Conservation (phyloP, 352 stramenopile genomes). For the Globisporangium parvum region DNA sequence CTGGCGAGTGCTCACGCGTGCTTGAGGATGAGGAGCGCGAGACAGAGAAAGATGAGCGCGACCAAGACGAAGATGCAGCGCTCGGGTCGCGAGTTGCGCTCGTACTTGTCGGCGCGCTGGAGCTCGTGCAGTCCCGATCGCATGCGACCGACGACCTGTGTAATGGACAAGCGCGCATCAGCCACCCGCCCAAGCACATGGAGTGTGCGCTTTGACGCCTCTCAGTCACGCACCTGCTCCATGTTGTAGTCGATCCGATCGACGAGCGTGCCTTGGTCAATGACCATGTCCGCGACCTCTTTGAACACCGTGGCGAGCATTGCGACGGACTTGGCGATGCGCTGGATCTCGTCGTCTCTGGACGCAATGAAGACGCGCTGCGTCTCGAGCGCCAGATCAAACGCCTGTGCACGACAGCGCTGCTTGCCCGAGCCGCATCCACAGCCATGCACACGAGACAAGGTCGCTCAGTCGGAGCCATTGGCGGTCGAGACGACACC, state of each 20-base stretch:
- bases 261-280: conserved; percentile 77
- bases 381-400: too few species aligned
- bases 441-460: too few species aligned
- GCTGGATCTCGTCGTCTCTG: conserved; percentile 67
- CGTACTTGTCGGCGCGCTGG: conserved; percentile 47
- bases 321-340: conserved; percentile 63
- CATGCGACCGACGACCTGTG: conserved; percentile 50
- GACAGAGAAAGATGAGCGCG: conserved; percentile 55
- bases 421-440: too few species aligned
- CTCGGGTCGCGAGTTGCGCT: conserved; percentile 60
- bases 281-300: conserved; percentile 77
- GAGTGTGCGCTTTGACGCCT: background rate
- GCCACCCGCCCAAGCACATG: too few species aligned
- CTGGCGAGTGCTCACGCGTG: conserved; percentile 33
- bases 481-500: background rate
- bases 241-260: conserved; percentile 88
- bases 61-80: conserved; percentile 70
- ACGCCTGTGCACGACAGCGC: too few species aligned
- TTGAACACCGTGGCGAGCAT: conserved; percentile 72
- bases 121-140: conserved; percentile 57
- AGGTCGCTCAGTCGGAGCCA: too few species aligned
- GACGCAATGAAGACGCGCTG: background rate
- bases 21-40: conserved; percentile 59
- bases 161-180: background rate
- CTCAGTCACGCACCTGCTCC: conserved; percentile 44